Evolutionary conservation across 768 basidiomycete genomes (phyloP).

Genomic region (Leccinum truebloodii): DNA sequence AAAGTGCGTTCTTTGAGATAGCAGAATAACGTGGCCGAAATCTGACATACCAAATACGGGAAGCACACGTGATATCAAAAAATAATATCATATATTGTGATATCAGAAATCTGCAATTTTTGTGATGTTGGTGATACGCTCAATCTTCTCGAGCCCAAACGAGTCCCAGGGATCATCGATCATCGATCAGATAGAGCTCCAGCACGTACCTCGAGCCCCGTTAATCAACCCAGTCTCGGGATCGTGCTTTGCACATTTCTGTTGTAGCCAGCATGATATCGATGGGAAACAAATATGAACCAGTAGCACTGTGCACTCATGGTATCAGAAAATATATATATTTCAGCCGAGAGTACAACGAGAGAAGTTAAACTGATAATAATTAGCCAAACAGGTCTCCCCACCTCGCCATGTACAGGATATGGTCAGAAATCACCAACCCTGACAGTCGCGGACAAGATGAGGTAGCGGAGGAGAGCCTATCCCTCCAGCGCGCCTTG

Average conservation of each 20-base stretch:
- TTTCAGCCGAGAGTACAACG: background rate
- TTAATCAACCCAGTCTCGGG: background rate
- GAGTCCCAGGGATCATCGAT: background rate
- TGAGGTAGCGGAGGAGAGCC: background rate
- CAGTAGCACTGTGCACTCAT: too few relatives aligned
- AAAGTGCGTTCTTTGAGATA: too few relatives aligned
- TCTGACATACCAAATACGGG: too few relatives aligned
- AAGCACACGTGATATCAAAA: too few relatives aligned
- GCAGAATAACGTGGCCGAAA: too few relatives aligned
- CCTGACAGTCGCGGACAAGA: slow-evolving; percentile 1
- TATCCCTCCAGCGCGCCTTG: background rate
- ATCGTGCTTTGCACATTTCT: background rate
- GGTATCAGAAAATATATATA: slow-evolving; percentile 2
- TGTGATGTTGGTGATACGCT: background rate
- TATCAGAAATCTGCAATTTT: too few relatives aligned
- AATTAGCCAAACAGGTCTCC: slow-evolving; percentile 8
- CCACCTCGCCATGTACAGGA: slow-evolving; percentile 7
- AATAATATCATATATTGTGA: too few relatives aligned
- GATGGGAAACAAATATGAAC: background rate
- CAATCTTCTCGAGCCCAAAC: background rate
- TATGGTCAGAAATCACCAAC: slow-evolving; percentile 4
- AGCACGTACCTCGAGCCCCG: background rate
- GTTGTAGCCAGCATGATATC: background rate
- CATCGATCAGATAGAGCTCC: background rate
- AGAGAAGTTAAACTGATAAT: slow-evolving; percentile 1